These are phyloP conservation scores for Fusarium subglutinans DNA, from an alignment of 2,329 filamentous ascomycete genomes.

Conservation along the genomic window DNA sequence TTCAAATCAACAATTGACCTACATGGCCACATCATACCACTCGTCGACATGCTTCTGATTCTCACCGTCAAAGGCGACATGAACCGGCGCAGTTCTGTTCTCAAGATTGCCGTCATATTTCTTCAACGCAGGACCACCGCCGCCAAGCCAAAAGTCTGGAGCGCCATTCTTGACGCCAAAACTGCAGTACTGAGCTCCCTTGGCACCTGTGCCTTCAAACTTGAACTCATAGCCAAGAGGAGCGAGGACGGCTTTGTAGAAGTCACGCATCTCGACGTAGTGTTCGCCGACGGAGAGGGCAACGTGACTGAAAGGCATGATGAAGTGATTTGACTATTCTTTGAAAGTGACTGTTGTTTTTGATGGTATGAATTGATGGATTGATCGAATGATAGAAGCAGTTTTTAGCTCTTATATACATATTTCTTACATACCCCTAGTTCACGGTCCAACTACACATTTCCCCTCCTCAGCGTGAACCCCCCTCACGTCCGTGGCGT, in stretches of 20 bases:
- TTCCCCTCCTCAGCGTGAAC: constrained; percentile 13
- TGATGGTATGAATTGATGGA: neutral
- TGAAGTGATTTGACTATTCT: neutral
- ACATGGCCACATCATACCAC: constrained; percentile 41
- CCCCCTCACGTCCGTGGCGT: constrained; percentile 16
- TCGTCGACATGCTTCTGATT: constrained; percentile 33
- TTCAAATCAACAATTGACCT: neutral
- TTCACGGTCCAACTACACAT: constrained; percentile 20
- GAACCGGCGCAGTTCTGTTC: constrained; percentile 31
- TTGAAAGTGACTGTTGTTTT: neutral
- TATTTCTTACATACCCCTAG: neutral
- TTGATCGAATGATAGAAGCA: neutral
- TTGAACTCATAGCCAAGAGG: constrained; percentile 40
- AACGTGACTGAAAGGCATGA: constrained; percentile 37
- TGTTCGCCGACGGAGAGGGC: constrained; percentile 37
- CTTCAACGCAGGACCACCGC: constrained; percentile 19
- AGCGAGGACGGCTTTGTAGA: constrained; percentile 40
- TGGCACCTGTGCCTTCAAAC: constrained; percentile 21
- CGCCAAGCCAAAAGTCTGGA: constrained; percentile 42
- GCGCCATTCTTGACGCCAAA: constrained; percentile 29
- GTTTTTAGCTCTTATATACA: constrained; percentile 11
- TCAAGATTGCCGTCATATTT: constrained; percentile 39
- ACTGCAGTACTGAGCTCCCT: constrained; percentile 29
- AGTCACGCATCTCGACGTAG: constrained; percentile 42
- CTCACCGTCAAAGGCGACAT: constrained; percentile 36